A percentile compares a stretch with the other conserved stretches of the same genome.
Evolutionary conservation across 306 rosid genomes (phyloP).

Genomic region (Mucuna pruriens): DNA sequence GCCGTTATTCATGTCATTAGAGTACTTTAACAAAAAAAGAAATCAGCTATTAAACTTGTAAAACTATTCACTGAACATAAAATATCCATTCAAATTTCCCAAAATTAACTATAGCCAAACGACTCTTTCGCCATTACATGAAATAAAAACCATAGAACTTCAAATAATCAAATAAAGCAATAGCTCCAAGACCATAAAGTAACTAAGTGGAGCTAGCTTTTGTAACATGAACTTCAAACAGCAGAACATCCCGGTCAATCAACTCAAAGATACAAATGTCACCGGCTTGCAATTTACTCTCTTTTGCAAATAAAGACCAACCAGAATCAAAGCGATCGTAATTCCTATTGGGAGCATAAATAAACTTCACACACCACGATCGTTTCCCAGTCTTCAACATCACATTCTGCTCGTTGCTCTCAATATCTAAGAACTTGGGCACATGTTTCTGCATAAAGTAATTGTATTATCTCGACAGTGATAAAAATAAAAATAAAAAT

Average conservation of each 20-base stretch:
- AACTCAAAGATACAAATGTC: constrained; percentile 27
- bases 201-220: not conserved
- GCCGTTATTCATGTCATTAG: too few species aligned
- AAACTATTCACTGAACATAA: not conserved
- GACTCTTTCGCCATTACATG: too few species aligned
- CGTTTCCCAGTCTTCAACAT: not conserved
- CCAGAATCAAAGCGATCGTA: not conserved
- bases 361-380: not conserved
- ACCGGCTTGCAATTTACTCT: not conserved
- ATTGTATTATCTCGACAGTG: not conserved
- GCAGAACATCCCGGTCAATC: not conserved
- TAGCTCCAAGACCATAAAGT: not conserved
- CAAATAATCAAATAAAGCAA: not conserved
- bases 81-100: not conserved
- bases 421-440: not conserved
- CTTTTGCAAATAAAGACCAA: not conserved
- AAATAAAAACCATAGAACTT: not conserved
- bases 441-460: not conserved
- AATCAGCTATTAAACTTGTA: too few species aligned
- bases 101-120: not conserved
- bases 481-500: too few species aligned
- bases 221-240: not conserved
- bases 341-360: accelerated
- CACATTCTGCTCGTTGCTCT: not conserved
- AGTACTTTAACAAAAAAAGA: too few species aligned